Percentiles rank a stretch among this genome's conserved stretches.
Evolutionary conservation across 2,329 filamentous ascomycete species (phyloP).

Genomic region (Stagonosporopsis chrysanthemi): DNA sequence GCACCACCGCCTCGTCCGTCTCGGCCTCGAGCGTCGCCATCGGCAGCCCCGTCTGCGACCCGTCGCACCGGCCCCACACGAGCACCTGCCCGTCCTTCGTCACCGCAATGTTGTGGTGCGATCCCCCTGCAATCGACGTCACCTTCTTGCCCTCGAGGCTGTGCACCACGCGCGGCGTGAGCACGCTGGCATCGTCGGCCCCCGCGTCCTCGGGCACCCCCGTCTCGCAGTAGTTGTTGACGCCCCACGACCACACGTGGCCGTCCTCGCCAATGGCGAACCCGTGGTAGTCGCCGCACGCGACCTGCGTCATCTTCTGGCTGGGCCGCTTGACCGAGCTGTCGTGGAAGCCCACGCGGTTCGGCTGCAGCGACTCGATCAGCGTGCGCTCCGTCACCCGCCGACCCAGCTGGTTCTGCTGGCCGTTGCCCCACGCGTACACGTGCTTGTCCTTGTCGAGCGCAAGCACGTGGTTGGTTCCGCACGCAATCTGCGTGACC

Average conservation of each 20-base stretch:
- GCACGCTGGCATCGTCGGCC: conserved; percentile 73
- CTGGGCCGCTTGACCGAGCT: conserved; percentile 44
- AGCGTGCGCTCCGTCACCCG: conserved; percentile 67
- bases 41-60: conserved; percentile 60
- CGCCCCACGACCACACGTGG: conserved; percentile 80
- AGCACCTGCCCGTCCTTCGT: conserved; percentile 63
- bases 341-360: conserved; percentile 63
- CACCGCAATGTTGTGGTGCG: conserved; percentile 74
- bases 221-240: conserved; percentile 87
- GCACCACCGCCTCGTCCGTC: conserved; percentile 53
- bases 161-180: conserved; percentile 69
- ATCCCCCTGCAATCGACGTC: conserved; percentile 72
- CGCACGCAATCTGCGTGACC: conserved; percentile 69
- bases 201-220: conserved; percentile 70
- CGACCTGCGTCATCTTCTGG: conserved; percentile 66
- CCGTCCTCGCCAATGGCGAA: conserved; percentile 76
- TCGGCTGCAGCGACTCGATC: conserved; percentile 62
- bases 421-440: conserved; percentile 74
- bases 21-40: conserved; percentile 36
- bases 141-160: conserved; percentile 71
- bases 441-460: conserved; percentile 71
- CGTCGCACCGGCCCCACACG: conserved; percentile 68
- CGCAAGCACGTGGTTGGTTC: conserved; percentile 75
- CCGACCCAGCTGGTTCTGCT: conserved; percentile 74
- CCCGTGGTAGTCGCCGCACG: conserved; percentile 80